Base-by-base conservation (phyloP, 768 basidiomycete genomes). In the Dacryopinax primogenitus region DNA sequence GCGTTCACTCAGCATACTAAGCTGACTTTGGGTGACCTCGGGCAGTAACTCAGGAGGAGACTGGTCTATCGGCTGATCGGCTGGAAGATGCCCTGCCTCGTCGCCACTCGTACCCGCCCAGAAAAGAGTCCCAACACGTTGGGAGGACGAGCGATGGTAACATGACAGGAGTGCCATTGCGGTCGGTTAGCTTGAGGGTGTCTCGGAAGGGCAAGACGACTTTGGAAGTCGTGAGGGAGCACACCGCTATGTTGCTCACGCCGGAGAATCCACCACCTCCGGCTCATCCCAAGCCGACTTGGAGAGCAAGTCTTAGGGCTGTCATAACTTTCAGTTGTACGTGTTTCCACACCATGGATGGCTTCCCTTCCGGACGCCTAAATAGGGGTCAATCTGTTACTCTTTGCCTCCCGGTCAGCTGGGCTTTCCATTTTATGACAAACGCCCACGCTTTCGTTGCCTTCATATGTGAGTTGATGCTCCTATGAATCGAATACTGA, bases 401-500 rank as follows among this genome's bases (percentile, higher is more conserved):
- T 89, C 0, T 86, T 9, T 89, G 80, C 70, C 88, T 90, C 30
- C 88, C 88, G 1, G 69, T 89, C 67, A 85, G 88, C 0, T 90
- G 88, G 88, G 86, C 80, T 1, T 76, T 90, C 1, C 77, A 89
- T 73, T 90, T 87, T 62, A 79, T 80, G 0, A 66, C 83, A 30
- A 77, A 79, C 0, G 65, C 77, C 66, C 73, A 87, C 70, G 88
- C 84, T 6, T 74, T 89, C 15, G 76, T 89, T n/a, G n/a, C n/a
- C 67, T 90, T 90, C 66, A 78, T 90, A 66, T 86, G 90, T 90
- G 70, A 70, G 88, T 79, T 7, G 12, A 2, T 21, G 39, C 35
- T 33, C 23, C 21, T 28, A 28, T 12, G n/a, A 21, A 28, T 58
- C 62, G 47, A 62, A 33, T 62, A 16, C 3, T 21, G 26, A 34